Evolutionary conservation across 163 green algal genomes (phyloP).

Genomic region (Scenedesmus sp.): DNA sequence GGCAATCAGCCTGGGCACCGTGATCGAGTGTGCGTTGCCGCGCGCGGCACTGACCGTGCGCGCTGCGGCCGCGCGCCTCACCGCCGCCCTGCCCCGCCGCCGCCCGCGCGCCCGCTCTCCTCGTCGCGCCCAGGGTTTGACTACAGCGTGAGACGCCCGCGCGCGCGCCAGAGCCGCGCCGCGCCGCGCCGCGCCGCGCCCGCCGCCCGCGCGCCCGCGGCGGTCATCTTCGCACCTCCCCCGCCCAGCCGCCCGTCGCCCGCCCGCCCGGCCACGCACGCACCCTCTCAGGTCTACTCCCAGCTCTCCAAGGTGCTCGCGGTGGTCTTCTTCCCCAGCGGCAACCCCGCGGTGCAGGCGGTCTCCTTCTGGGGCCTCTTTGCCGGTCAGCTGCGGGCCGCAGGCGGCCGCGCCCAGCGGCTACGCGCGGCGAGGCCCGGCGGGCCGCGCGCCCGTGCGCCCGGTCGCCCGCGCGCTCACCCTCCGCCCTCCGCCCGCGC

Average conservation of each 20-base stretch:
- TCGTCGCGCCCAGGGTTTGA: conserved; percentile 32
- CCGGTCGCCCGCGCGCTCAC: too few species aligned
- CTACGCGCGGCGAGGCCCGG: background rate
- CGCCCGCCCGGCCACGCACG: too few species aligned
- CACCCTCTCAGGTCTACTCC: conserved; percentile 19
- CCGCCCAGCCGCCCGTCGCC: too few species aligned
- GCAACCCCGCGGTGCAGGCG: conserved; percentile 31
- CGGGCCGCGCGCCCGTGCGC: too few species aligned
- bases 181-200: too few species aligned
- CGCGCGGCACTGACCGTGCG: background rate
- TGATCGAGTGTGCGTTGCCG: conserved; percentile 36
- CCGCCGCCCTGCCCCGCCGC: background rate
- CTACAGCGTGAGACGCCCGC: conserved; percentile 21
- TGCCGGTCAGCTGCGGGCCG: conserved; percentile 49
- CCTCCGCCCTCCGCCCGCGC: too few species aligned
- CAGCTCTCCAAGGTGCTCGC: conserved; percentile 47
- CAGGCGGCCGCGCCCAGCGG: conserved; percentile 42
- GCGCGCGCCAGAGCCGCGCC: too few species aligned
- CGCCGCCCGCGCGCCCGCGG: too few species aligned
- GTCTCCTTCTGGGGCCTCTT: conserved; percentile 62
- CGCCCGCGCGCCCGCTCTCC: too few species aligned
- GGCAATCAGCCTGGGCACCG: conserved; percentile 40
- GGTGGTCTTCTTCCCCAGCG: conserved; percentile 60
- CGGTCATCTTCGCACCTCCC: too few species aligned
- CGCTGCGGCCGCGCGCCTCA: background rate